Evolutionary conservation across 371 early-diverging fungal species (phyloP).

Genomic region (Circinella minor): DNA sequence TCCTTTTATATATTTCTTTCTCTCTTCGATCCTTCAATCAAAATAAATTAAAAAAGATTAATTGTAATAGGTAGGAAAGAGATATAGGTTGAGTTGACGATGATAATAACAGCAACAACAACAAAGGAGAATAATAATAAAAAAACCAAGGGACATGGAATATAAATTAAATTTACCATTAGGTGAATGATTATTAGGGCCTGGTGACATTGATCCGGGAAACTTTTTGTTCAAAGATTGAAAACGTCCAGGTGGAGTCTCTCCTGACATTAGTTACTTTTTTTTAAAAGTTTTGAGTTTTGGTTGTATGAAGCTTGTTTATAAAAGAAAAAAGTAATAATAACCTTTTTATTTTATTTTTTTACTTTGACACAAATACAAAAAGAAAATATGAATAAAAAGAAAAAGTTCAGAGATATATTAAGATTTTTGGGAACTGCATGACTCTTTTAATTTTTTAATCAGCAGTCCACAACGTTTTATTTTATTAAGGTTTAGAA

Average conservation of each 20-base stretch:
- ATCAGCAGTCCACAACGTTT: too few species aligned
- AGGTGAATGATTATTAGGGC: slow-evolving; percentile 2
- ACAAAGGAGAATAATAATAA: not conserved
- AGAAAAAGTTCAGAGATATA: too few species aligned
- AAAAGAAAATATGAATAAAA: too few species aligned
- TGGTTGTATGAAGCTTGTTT: not conserved
- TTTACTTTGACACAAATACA: too few species aligned
- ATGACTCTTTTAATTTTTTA: too few species aligned
- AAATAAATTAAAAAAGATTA: too few species aligned
- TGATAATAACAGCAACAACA: not conserved
- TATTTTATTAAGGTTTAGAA: too few species aligned
- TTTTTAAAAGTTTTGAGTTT: not conserved
- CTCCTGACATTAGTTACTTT: slow-evolving; percentile 11
- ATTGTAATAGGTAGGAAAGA: too few species aligned
- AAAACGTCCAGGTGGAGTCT: slow-evolving; percentile 9
- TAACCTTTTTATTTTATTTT: not conserved
- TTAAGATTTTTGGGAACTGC: too few species aligned
- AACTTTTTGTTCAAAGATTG: slow-evolving; percentile 10
- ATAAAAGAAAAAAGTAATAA: not conserved
- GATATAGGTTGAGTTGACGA: too few species aligned
- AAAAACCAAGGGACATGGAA: not conserved
- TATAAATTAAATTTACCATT: slow-evolving; percentile 1
- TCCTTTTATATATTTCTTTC: too few species aligned
- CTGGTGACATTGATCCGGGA: slow-evolving; percentile 13
- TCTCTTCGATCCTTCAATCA: too few species aligned